Evolutionary conservation across 352 stramenopile species (phyloP).

Genomic region (Globisporangium iwayamae): DNA sequence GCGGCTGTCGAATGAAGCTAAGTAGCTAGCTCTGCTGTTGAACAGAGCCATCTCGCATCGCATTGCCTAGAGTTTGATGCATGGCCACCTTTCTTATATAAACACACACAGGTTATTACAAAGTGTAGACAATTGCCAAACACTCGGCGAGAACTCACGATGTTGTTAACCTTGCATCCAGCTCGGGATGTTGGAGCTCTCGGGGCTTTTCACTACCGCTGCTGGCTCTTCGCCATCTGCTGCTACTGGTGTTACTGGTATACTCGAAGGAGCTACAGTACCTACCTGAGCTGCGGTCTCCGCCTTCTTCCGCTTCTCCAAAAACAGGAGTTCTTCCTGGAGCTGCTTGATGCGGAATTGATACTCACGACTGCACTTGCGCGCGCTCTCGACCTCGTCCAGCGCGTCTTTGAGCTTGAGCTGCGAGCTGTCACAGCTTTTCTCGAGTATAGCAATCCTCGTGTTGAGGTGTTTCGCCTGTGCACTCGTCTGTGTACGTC

Average conservation of each 20-base stretch:
- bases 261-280: not conserved
- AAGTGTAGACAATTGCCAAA: slow-evolving; percentile 7
- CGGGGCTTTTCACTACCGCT: slow-evolving; percentile 7
- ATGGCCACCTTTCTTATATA: not conserved
- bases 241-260: slow-evolving; percentile 8
- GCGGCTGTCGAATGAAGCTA: slow-evolving; percentile 5
- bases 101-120: slow-evolving; percentile 4
- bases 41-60: too few relatives aligned
- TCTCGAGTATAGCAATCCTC: slow-evolving; percentile 39
- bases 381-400: slow-evolving; percentile 43
- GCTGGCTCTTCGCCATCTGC: not conserved
- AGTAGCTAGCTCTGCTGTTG: not conserved
- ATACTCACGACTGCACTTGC: slow-evolving; percentile 45
- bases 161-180: slow-evolving; percentile 38
- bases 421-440: slow-evolving; percentile 22
- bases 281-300: not conserved
- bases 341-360: slow-evolving; percentile 70
- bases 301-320: slow-evolving; percentile 43
- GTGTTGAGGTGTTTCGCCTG: slow-evolving; percentile 52
- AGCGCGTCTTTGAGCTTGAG: slow-evolving; percentile 35
- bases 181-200: slow-evolving; percentile 27
- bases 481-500: slow-evolving; percentile 29
- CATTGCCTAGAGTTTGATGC: too few relatives aligned
- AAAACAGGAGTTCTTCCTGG: slow-evolving; percentile 62
- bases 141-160: not conserved